Conservation (phyloP, 108 stramenopile species). For the Discostella stelligeroides region DNA sequence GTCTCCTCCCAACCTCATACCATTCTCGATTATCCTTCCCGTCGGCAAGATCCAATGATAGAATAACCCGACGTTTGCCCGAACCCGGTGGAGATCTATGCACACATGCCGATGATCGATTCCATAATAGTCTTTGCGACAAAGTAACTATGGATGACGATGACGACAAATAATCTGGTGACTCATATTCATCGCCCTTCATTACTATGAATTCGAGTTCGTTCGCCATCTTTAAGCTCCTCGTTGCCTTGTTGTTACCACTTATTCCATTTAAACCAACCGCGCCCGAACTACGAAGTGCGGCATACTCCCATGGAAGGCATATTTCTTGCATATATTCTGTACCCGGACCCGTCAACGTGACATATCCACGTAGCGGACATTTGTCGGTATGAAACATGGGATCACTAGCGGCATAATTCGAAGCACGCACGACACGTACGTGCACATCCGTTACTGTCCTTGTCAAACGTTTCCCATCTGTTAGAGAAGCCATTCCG, state of each 20-base stretch:
- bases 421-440: slow-evolving; percentile 59
- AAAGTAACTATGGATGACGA: slow-evolving; percentile 13
- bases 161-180: slow-evolving; percentile 16
- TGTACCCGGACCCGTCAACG: slow-evolving; percentile 59
- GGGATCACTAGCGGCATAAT: slow-evolving; percentile 57
- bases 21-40: slow-evolving; percentile 69
- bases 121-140: slow-evolving; percentile 36
- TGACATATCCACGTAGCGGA: slow-evolving; percentile 63
- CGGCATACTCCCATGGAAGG: slow-evolving; percentile 57
- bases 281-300: slow-evolving; percentile 12
- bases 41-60: slow-evolving; percentile 64
- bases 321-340: slow-evolving; percentile 52
- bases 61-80: slow-evolving; percentile 51
- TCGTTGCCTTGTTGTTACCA: neutral
- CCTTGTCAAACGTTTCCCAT: slow-evolving; percentile 30
- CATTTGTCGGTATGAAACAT: slow-evolving; percentile 70
- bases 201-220: slow-evolving; percentile 70
- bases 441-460: slow-evolving; percentile 49
- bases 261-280: neutral
- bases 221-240: slow-evolving; percentile 41
- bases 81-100: slow-evolving; percentile 63
- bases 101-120: slow-evolving; percentile 58
- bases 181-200: slow-evolving; percentile 67
- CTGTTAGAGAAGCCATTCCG: slow-evolving; percentile 45
- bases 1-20: slow-evolving; percentile 49